These are phyloP conservation scores for Cyberlindnera xishuangbannaensis DNA, from an alignment of 805 yeast species.

Conservation along the genomic window DNA sequence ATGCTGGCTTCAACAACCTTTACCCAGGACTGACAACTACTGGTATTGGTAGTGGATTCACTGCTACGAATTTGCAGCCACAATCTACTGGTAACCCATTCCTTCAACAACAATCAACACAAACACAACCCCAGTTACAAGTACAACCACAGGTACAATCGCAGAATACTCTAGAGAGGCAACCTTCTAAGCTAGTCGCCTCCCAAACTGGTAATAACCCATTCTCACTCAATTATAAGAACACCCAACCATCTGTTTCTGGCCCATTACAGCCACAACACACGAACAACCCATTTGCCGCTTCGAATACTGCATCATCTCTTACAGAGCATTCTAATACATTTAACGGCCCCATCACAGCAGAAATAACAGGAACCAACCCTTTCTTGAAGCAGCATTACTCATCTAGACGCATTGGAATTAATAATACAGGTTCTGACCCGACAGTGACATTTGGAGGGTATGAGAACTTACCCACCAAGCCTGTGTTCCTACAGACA, in stretches of 20 bases:
- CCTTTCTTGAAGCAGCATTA: slow-evolving; percentile 29
- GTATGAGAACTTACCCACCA: slow-evolving; percentile 56
- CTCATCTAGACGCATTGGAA: slow-evolving; percentile 27
- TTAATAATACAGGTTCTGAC: slow-evolving; percentile 21
- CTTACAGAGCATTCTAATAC: background rate
- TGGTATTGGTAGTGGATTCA: no score
- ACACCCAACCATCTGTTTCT: slow-evolving; percentile 10
- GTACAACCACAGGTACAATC: slow-evolving; percentile 4
- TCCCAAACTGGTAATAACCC: slow-evolving; percentile 27
- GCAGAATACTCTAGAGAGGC: slow-evolving; percentile 1
- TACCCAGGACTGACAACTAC: no score
- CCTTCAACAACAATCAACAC: slow-evolving; percentile 17
- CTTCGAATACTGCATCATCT: slow-evolving; percentile 2
- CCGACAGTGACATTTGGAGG: slow-evolving; percentile 74
- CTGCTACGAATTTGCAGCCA: slow-evolving; percentile 12
- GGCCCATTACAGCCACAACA: slow-evolving; percentile 13
- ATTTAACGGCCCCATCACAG: slow-evolving; percentile 10
- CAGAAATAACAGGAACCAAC: slow-evolving; percentile 33
- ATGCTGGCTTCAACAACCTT: slow-evolving; percentile 60
- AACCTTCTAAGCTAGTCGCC: slow-evolving; percentile 11
- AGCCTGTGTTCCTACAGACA: slow-evolving; percentile 66
- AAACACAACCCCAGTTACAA: slow-evolving; percentile 6
- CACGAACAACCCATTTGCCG: slow-evolving; percentile 27
- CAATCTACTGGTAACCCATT: slow-evolving; percentile 33
- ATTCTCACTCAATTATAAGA: slow-evolving; percentile 20